These are phyloP conservation scores for Amoebophrya sp. DNA, from an alignment of 169 alveolate species.

Conservation along the genomic window DNA sequence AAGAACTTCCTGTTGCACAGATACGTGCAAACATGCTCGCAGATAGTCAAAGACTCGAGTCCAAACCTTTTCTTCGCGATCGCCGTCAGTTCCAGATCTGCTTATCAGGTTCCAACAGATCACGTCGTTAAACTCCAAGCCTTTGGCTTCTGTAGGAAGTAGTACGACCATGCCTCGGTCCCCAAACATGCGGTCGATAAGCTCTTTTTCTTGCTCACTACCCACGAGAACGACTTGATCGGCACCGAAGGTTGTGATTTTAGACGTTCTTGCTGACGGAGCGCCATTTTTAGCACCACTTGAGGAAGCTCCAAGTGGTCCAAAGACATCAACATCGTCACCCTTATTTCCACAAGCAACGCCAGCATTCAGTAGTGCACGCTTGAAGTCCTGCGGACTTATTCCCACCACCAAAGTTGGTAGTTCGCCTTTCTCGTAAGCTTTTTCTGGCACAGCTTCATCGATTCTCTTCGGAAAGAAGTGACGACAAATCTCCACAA, in stretches of 20 bases:
- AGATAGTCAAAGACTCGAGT: not conserved
- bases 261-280: not conserved
- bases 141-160: not conserved
- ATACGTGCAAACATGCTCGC: not conserved
- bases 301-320: not conserved
- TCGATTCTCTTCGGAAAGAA: not conserved
- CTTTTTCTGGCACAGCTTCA: not conserved
- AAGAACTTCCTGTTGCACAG: not conserved
- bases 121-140: conserved; percentile 7
- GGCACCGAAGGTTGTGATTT: conserved; percentile 8
- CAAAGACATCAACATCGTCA: not conserved
- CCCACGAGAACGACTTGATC: not conserved
- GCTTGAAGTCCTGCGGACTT: not conserved
- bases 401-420: not conserved
- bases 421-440: not conserved
- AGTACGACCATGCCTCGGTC: not conserved
- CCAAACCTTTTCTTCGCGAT: not conserved
- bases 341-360: too few relatives aligned
- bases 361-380: not conserved
- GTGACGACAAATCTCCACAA: not conserved
- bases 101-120: not conserved
- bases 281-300: not conserved
- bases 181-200: not conserved
- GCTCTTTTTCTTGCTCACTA: not conserved
- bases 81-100: not conserved